phyloP scores from a whole-genome alignment of 83 land plant genomes.

The Picea engelmannii region DNA sequence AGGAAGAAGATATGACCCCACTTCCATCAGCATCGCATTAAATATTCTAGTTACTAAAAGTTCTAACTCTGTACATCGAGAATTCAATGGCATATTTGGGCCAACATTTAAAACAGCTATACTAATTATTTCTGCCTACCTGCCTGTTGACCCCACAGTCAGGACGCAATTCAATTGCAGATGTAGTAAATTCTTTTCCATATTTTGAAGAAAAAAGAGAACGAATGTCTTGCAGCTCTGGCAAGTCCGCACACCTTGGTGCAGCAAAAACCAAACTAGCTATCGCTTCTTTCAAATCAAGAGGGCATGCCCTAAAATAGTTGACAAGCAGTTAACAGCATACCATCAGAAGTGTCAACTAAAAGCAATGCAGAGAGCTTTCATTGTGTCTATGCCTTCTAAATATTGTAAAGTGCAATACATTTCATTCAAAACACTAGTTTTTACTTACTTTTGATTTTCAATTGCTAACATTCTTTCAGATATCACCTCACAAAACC shows the following conservation, averaged over 20 bases:
- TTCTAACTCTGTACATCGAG: background rate
- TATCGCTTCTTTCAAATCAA: conserved; percentile 65
- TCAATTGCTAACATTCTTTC: conserved; percentile 44
- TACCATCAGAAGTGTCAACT: background rate
- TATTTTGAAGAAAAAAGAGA: conserved; percentile 37
- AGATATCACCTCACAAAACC: conserved; percentile 38
- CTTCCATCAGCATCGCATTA: background rate
- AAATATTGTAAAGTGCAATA: background rate
- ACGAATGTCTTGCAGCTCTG: conserved; percentile 70
- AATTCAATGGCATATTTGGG: background rate
- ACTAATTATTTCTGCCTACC: conserved; percentile 32
- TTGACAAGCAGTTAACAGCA: background rate
- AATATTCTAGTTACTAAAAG: background rate
- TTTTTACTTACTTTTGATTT: conserved; percentile 22
- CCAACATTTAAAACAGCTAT: conserved; percentile 12
- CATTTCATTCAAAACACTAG: background rate
- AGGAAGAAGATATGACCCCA: background rate
- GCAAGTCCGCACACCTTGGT: conserved; percentile 75
- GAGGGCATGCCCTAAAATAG: conserved; percentile 57
- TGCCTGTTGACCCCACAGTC: conserved; percentile 54
- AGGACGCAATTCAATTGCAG: conserved; percentile 65
- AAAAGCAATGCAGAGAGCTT: background rate
- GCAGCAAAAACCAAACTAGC: conserved; percentile 61
- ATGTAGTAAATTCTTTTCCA: conserved; percentile 68
- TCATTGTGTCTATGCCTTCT: too few relatives aligned